A percentile compares a stretch with the other conserved stretches of the same genome.
These are phyloP conservation scores for Phialemoniopsis sp. DNA, from an alignment of 2,329 filamentous ascomycete genomes.

Conservation along the genomic window DNA sequence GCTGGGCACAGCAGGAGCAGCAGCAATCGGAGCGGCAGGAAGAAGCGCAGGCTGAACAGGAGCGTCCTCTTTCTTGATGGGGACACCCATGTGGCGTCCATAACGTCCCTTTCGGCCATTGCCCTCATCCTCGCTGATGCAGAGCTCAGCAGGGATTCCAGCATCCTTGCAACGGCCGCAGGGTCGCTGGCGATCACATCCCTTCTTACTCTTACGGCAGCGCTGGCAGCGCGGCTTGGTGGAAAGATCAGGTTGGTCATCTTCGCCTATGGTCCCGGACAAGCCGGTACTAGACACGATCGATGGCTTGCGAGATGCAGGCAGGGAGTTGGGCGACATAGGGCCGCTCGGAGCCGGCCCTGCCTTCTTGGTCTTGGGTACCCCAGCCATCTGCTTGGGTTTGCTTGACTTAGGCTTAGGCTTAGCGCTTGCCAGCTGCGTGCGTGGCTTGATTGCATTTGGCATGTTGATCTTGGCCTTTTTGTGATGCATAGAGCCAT, in stretches of 20 bases:
- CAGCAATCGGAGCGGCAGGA: conserved; percentile 37
- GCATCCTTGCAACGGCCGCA: conserved; percentile 96
- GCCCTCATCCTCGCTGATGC: conserved; percentile 95
- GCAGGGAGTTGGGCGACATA: conserved; percentile 63
- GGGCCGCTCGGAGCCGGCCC: conserved; percentile 33
- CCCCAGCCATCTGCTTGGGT: conserved; percentile 3
- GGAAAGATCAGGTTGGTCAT: conserved; percentile 88
- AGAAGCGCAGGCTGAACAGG: conserved; percentile 25
- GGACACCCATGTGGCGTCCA: conserved; percentile 66
- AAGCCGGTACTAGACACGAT: conserved; percentile 52
- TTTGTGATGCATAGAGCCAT: conserved; percentile 32
- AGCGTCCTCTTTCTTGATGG: conserved; percentile 54
- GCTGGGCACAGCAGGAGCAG: conserved; percentile 17
- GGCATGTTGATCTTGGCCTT: conserved; percentile 26
- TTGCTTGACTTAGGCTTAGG: conserved; percentile 38
- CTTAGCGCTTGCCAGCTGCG: conserved; percentile 24
- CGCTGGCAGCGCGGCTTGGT: conserved; percentile 96
- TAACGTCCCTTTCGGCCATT: conserved; percentile 96
- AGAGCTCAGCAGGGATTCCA: conserved; percentile 87
- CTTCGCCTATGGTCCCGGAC: conserved; percentile 56
- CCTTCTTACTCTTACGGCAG: conserved; percentile 99
- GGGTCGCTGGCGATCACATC: conserved; percentile 92
- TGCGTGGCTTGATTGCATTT: conserved; percentile 34
- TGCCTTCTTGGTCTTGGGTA: conserved; percentile 43
- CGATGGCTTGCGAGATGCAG: conserved; percentile 73